Percentiles rank a stretch among this genome's conserved stretches.
Conservation (phyloP, 768 basidiomycete genomes). For the Udeniomyces megalosporus region DNA sequence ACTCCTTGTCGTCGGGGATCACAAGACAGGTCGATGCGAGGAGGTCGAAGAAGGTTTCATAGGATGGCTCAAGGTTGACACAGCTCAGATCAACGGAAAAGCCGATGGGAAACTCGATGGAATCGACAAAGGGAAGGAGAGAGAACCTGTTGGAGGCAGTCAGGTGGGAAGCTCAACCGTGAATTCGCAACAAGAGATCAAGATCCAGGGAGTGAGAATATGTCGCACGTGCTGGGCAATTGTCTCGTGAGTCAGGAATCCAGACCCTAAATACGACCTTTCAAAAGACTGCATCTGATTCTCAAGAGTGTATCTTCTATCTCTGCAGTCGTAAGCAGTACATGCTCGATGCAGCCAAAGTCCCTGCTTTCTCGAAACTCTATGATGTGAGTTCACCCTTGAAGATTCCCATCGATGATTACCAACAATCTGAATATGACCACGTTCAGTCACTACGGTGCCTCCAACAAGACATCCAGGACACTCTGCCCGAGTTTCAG, state of each 20-base stretch:
- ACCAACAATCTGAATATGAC: too few species aligned
- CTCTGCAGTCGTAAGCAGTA: conserved; percentile 57
- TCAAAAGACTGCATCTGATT: too few species aligned
- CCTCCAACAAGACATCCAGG: conserved; percentile 81
- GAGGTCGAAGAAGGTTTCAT: conserved; percentile 44
- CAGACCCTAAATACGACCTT: too few species aligned
- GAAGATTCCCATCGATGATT: too few species aligned
- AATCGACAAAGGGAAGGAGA: conserved; percentile 5
- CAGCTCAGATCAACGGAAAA: conserved; percentile 13
- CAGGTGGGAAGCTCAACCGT: background rate
- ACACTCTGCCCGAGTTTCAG: conserved; percentile 69
- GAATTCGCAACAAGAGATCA: conserved; percentile 52
- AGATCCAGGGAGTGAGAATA: conserved; percentile 72
- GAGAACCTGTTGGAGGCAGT: conserved; percentile 16
- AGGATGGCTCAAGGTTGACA: conserved; percentile 28
- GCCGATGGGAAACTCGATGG: conserved; percentile 17
- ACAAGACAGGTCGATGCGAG: conserved; percentile 57
- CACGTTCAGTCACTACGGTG: conserved; percentile 54
- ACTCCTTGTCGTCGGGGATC: conserved; percentile 69
- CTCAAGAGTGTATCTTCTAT: too few species aligned
- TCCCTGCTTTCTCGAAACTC: conserved; percentile 49
- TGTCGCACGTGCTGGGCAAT: conserved; percentile 69
- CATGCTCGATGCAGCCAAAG: conserved; percentile 42
- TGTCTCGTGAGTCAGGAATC: conserved; percentile 46
- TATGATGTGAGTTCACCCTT: conserved; percentile 43